Conservation (phyloP, 2,329 filamentous ascomycete species). For the Cladophialophora yegresii region DNA sequence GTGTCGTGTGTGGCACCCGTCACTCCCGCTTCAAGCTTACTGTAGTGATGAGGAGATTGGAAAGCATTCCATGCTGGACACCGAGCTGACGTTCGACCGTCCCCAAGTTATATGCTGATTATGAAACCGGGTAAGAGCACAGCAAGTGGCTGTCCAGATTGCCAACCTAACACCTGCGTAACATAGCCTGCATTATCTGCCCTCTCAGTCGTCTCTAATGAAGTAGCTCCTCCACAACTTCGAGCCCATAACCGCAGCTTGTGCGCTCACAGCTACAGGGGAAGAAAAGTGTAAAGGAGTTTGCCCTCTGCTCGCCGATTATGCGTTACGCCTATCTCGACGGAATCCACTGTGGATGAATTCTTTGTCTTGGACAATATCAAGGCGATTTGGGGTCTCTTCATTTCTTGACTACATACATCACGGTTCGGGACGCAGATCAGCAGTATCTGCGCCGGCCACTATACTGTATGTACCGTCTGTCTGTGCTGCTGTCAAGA, state of each 20-base stretch:
- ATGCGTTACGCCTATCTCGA: not conserved
- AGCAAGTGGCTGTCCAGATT: too few relatives aligned
- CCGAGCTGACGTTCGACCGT: too few relatives aligned
- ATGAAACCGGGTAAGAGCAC: too few relatives aligned
- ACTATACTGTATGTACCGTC: not conserved
- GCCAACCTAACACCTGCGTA: not conserved
- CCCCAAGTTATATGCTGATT: too few relatives aligned
- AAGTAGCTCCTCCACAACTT: not conserved
- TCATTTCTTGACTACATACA: slow-evolving; percentile 1
- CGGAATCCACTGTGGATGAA: not conserved
- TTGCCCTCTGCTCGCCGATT: not conserved
- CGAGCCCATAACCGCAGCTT: not conserved
- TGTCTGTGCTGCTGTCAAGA: not conserved
- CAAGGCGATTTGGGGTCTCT: not conserved
- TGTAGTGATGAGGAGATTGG: too few relatives aligned
- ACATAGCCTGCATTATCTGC: not conserved
- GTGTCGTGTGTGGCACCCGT: too few relatives aligned
- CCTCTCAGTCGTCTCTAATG: not conserved
- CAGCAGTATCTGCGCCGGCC: not conserved
- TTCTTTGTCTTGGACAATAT: not conserved
- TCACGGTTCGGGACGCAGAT: not conserved
- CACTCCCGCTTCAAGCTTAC: too few relatives aligned
- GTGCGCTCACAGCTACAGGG: not conserved
- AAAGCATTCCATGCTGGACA: too few relatives aligned
- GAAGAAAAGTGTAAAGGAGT: not conserved